Conservation (phyloP, 2,329 filamentous ascomycete species). For the Cryphonectria parasitica region DNA sequence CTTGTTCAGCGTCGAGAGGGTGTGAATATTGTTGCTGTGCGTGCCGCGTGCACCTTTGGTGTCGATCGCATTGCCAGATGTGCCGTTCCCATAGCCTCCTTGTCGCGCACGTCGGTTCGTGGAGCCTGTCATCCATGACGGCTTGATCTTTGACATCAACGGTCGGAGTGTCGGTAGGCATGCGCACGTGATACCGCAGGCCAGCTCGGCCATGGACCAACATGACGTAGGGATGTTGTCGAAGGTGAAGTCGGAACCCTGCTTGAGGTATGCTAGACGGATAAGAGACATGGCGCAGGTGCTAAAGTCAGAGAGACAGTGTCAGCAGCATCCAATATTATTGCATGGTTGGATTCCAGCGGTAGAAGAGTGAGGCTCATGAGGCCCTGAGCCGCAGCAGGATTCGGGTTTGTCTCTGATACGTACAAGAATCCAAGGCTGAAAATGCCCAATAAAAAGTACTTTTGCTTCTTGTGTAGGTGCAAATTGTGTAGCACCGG, state of each 20-base stretch:
- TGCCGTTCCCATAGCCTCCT: slow-evolving; percentile 8
- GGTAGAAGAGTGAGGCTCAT: background rate
- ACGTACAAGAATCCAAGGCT: slow-evolving; percentile 46
- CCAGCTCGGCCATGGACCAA: slow-evolving; percentile 44
- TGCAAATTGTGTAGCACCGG: slow-evolving; percentile 41
- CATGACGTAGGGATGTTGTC: slow-evolving; percentile 42
- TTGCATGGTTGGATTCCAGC: background rate
- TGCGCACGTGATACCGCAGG: slow-evolving; percentile 42
- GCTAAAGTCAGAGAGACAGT: slow-evolving; percentile 23
- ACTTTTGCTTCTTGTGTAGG: slow-evolving; percentile 39
- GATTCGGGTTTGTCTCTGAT: background rate
- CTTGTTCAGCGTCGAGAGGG: slow-evolving; percentile 11
- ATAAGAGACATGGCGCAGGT: slow-evolving; percentile 46
- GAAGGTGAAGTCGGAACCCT: slow-evolving; percentile 42
- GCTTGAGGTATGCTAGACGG: slow-evolving; percentile 42
- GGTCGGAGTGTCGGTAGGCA: slow-evolving; percentile 43
- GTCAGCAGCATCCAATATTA: background rate
- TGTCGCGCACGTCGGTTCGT: background rate
- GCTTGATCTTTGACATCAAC: slow-evolving; percentile 33
- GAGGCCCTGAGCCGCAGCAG: background rate
- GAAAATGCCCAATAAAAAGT: slow-evolving; percentile 43
- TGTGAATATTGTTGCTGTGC: slow-evolving; percentile 3
- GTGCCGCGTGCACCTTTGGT: slow-evolving; percentile 7
- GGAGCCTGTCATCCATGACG: slow-evolving; percentile 24
- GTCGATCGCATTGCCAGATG: background rate